Base-by-base conservation (phyloP, 768 basidiomycete species). In the Ramaria sp. region DNA sequence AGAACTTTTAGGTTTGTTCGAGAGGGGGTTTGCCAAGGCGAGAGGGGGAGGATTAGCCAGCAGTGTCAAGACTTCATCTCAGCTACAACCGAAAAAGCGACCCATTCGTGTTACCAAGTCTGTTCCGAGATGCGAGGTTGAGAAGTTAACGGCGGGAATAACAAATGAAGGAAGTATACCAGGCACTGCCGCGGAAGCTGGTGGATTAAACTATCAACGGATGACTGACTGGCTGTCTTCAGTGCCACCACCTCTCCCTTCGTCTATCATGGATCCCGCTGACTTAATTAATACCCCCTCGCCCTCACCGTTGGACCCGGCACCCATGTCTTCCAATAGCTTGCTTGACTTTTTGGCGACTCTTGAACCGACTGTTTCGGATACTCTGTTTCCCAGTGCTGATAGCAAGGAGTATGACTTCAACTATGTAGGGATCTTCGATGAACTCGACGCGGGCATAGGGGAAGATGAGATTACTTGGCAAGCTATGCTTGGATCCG, bases 151-250 rank as follows among this genome's bases (percentile, higher is more conserved):
- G n/a, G 25, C 42, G 10, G 5, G 6, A 43, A 4, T 3, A 2
- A 3, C 42, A 10, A n/a, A 18, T 32, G 20, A 30, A 4, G 5
- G 28, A 34, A 13, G 13, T n/a, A 15, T 15, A 22, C 48, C 48
- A 18, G 28, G 2, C 15, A 18, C n/a, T 22, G 20, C 15, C 28
- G 2, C 27, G 15, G 48, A 50, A 15, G 30, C 6, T 54, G 24
- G 13, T 24, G 22, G 24, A 2, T 55, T 47, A 44, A 43, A 55
- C 20, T 12, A 30, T 13, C 27, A 55, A 22, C 43, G 53, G 28
- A 55, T 55, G 53, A 20, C 42, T 5, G 53, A 55, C 24, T 55
- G 53, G 53, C 34, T 55, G 22, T 55, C 53, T 7, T 55, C 53
- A 18, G 32, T 55, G 18, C 34, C 53, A n/a, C 13, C 34, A 13